Evolutionary conservation across 2,329 filamentous ascomycete genomes (phyloP).

Genomic region (Myriosclerotinia duriaeana): DNA sequence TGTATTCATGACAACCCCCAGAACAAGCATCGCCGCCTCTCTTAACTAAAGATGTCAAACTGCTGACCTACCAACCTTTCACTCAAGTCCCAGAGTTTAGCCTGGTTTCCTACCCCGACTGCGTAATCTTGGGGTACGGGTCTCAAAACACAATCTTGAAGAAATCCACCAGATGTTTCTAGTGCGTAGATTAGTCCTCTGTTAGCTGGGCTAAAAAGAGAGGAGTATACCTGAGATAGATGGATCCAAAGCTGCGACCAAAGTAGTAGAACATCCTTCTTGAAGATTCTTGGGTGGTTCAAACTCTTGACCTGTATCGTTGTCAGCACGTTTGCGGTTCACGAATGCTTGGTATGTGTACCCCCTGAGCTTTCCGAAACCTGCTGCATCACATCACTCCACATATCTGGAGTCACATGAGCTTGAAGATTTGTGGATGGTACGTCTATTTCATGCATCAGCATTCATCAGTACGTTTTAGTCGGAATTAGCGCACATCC

Average conservation of each 20-base stretch:
- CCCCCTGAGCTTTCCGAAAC: neutral
- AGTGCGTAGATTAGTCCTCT: neutral
- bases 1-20: neutral
- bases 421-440: constrained; percentile 27
- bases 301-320: neutral
- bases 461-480: neutral
- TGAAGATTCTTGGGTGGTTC: constrained; percentile 21
- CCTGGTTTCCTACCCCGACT: constrained; percentile 18
- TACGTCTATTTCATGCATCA: constrained; percentile 20
- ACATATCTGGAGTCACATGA: constrained; percentile 27
- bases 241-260: constrained; percentile 44
- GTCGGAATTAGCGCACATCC: constrained; percentile 30
- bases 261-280: constrained; percentile 37
- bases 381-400: neutral
- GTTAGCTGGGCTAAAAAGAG: neutral
- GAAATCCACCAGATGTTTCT: constrained; percentile 20
- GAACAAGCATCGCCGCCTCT: neutral
- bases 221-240: neutral
- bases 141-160: constrained; percentile 24
- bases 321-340: neutral
- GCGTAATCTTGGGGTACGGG: constrained; percentile 8
- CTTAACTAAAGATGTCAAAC: constrained; percentile 10
- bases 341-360: neutral
- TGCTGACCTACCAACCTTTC: constrained; percentile 26
- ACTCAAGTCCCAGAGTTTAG: constrained; percentile 26